Evolutionary conservation across 192 early-diverging fungal species (phyloP).

Genomic region (Powellomyces hirtus): DNA sequence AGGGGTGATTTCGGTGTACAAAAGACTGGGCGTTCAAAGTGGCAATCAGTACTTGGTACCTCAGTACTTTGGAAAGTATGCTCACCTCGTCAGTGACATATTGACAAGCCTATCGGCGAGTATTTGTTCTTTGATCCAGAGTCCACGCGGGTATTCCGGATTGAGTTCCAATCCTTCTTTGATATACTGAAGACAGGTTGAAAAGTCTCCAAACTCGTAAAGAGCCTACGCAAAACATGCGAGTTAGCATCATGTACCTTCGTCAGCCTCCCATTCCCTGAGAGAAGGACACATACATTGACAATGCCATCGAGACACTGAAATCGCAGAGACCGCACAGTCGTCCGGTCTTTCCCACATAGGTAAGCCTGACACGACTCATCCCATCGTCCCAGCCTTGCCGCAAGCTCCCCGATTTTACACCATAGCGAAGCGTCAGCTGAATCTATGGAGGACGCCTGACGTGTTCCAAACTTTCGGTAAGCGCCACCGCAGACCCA

Average conservation of each 20-base stretch:
- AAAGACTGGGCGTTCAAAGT: background rate
- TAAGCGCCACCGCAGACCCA: too few relatives aligned
- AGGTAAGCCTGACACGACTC: slow-evolving; percentile 4
- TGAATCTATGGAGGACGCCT: too few relatives aligned
- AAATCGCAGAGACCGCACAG: background rate
- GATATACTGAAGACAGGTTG: slow-evolving; percentile 15
- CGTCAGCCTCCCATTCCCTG: background rate
- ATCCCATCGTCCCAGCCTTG: background rate
- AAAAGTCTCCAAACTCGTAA: slow-evolving; percentile 24
- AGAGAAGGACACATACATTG: background rate
- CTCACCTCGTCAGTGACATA: background rate
- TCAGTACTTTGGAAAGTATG: too few relatives aligned
- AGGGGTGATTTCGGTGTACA: background rate
- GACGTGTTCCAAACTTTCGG: too few relatives aligned
- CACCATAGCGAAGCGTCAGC: slow-evolving; percentile 20
- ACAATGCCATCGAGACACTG: slow-evolving; percentile 15
- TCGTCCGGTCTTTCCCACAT: background rate
- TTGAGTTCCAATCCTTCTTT: slow-evolving; percentile 1
- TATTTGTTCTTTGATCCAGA: slow-evolving; percentile 19
- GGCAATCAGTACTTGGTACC: too few relatives aligned
- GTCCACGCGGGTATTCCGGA: slow-evolving; percentile 12
- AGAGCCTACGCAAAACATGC: slow-evolving; percentile 5
- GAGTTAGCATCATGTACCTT: background rate
- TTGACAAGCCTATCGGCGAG: background rate
- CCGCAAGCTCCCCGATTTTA: slow-evolving; percentile 1